Evolutionary conservation across 495 filamentous ascomycete genomes (phyloP), one percentile per base, ranked within the genome.

Genomic region (Bacidia rubella): DNA sequence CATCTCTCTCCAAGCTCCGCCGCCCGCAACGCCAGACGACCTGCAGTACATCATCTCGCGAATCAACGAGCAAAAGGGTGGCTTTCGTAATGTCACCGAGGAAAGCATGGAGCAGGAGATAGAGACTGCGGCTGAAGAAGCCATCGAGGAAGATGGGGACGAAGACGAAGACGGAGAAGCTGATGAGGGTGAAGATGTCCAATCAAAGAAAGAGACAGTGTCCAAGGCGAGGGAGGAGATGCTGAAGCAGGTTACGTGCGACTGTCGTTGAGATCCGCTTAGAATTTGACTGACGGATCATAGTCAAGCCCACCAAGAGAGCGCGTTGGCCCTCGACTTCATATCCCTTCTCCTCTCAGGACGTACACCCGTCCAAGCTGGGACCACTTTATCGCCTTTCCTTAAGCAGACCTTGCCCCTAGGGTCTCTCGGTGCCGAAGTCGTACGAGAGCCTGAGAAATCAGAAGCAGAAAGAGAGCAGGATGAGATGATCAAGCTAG

Each of bases 271-370:
- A 56, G 47, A 32, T 42, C 32, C 17, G 1, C 19, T 23, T n/a
- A 22, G 24, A 22, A 35, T 54, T 57, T 20, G 62, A n/a, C 56
- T 21, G 26, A 15, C 22, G 11, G 0, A 11, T 2, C 24, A 15
- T 52, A 82, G 79, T 21, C 66, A 74, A 58, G 87, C 87, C 3
- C 73, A 80, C 35, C 77, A 81, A 62, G 76, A 83, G 58, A 76
- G 83, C 39, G 63, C 79, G 62, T 69, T 81, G 23, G 77, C 79
- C 2, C 77, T 95, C 47, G 88, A 97, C 61, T 86, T 87, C 57
- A 65, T 95, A 38, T 95, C 92, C 11, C 77, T 95, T 10, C 68
- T 95, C 1, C 70, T 94, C 1, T 87, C 89, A 9, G 87, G 87
- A 62, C 75, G 92, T 57, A 70, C 73, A 2, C 82, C 85, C 2